Evolutionary conservation across 1,139 yeast species (phyloP).

Genomic region (Komagataea norvegica): DNA sequence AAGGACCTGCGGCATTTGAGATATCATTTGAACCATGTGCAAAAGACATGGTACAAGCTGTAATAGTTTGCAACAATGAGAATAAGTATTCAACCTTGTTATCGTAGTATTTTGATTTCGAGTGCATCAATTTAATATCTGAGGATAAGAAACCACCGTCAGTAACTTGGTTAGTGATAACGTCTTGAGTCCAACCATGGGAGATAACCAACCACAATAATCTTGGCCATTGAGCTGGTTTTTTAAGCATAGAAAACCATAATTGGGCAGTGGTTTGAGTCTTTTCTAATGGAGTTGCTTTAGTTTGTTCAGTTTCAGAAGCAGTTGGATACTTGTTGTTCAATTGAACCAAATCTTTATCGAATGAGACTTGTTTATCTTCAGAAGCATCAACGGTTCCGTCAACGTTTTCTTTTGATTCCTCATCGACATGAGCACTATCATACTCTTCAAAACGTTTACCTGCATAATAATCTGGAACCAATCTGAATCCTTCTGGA

Average conservation of each 20-base stretch:
- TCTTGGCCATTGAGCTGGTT: constrained; percentile 52
- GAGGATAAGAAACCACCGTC: constrained; percentile 27
- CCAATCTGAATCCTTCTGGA: constrained; percentile 52
- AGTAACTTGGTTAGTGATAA: constrained; percentile 46
- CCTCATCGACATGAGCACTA: constrained; percentile 14
- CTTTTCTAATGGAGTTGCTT: constrained; percentile 24
- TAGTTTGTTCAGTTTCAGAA: constrained; percentile 1
- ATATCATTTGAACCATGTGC: constrained; percentile 84
- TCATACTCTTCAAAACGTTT: constrained; percentile 38
- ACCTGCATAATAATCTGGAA: constrained; percentile 63
- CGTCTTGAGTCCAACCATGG: constrained; percentile 65
- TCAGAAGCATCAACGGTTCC: constrained; percentile 8
- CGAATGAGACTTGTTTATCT: constrained; percentile 14
- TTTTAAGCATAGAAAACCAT: constrained; percentile 36
- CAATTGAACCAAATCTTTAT: constrained; percentile 20
- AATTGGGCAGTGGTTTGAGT: constrained; percentile 36
- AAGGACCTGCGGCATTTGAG: constrained; percentile 75
- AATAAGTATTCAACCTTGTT: constrained; percentile 67
- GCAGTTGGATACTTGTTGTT: constrained; percentile 14
- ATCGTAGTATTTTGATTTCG: constrained; percentile 60
- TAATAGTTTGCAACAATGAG: constrained; percentile 65
- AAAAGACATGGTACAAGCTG: constrained; percentile 78
- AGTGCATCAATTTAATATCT: constrained; percentile 48
- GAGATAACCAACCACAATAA: constrained; percentile 44
- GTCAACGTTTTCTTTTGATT: constrained; percentile 1